Evolutionary conservation across 2,329 filamentous ascomycete species (phyloP), one percentile per base, ranked within the genome.

Genomic region (Lachnellula subtilissima): DNA sequence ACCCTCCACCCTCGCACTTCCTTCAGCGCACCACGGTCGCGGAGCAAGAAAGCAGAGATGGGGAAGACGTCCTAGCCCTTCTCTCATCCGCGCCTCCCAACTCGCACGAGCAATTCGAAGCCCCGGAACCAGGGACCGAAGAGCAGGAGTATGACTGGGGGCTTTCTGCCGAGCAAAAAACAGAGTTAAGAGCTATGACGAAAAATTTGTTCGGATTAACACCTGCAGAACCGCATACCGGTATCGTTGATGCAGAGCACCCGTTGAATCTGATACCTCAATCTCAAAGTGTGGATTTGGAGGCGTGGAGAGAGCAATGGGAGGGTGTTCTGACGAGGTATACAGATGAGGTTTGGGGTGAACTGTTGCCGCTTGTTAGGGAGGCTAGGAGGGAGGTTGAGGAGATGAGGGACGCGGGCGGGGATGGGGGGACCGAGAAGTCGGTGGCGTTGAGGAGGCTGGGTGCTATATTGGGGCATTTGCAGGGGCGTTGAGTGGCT

Each of bases 321-420:
- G 74, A 75, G 36, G 73, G 75, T 43, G 80, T 85, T 7, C 72
- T 86, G 23, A 77, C 74, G 2, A 71, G 75, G 36, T 86, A 87
- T 61, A 78, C 77, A 0, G 83, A 88, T 65, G 81, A 87, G 54
- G 85, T 89, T 23, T 89, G 86, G 86, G 86, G 86, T 19, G 83
- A 82, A 55, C 69, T 88, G 19, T 71, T 76, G 32, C 75, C 79
- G 3, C 71, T 87, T 36, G 78, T 84, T 9, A 72, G 75, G 50
- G 76, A 81, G 58, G 86, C 85, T 4, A 74, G 73, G 55, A 70
- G 71, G 47, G 85, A 89, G 66, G 69, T 88, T 19, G 72, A 78
- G 48, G 67, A 73, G 25, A 67, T 77, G 52, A 63, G 67, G 28
- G 54, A 36, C 25, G 11, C 22, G 45, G 43, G 36, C 11, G 42